Evolutionary conservation across 768 basidiomycete genomes (phyloP).

Genomic region (Ramaria rubella): DNA sequence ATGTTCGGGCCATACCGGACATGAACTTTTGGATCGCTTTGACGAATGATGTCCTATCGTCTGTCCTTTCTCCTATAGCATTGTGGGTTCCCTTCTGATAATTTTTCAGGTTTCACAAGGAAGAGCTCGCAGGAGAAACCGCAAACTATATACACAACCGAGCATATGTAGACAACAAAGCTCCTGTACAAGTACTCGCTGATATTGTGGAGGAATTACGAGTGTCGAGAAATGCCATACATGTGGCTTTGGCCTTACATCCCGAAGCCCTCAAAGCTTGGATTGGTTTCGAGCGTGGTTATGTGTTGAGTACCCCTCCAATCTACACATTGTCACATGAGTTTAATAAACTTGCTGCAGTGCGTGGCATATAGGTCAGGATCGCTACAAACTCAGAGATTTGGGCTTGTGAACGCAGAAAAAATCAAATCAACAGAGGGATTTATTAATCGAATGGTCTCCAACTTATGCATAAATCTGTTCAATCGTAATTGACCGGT

Average conservation of each 20-base stretch:
- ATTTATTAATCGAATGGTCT: too few relatives aligned
- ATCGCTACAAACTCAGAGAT: too few relatives aligned
- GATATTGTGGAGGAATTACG: background rate
- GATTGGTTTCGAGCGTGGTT: too few relatives aligned
- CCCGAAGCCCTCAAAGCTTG: background rate
- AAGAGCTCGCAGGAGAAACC: background rate
- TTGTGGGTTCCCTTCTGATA: background rate
- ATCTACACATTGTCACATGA: too few relatives aligned
- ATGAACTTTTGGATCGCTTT: background rate
- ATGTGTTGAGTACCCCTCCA: too few relatives aligned
- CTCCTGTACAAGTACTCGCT: background rate
- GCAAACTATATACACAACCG: background rate
- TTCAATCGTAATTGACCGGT: too few relatives aligned
- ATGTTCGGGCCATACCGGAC: too few relatives aligned
- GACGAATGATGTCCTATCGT: constrained; percentile 1
- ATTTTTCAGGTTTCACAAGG: background rate
- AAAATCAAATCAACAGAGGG: too few relatives aligned
- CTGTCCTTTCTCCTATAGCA: background rate
- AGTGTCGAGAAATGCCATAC: background rate
- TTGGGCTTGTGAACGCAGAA: too few relatives aligned
- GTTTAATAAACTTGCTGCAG: too few relatives aligned
- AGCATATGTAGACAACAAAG: background rate
- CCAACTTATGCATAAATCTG: too few relatives aligned
- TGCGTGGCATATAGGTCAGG: too few relatives aligned
- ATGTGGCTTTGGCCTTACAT: background rate